phyloP scores from a whole-genome alignment of 2,329 filamentous ascomycete genomes.

The Aulographum hederae region DNA sequence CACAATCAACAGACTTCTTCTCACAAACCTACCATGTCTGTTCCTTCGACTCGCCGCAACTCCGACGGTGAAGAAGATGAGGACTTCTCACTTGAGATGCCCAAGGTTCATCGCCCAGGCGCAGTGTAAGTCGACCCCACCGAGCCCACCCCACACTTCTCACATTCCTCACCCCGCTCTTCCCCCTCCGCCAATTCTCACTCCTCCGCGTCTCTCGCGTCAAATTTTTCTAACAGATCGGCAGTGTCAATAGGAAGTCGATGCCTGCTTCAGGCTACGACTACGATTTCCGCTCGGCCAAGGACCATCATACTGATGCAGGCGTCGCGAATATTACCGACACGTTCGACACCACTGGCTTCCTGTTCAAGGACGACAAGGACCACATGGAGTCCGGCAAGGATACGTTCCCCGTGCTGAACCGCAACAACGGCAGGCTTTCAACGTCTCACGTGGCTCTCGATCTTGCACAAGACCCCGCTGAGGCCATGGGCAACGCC shows the following conservation, averaged over 20 bases:
- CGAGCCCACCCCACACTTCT: background rate
- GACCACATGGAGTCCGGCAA: constrained; percentile 57
- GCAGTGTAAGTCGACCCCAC: constrained; percentile 14
- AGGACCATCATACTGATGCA: constrained; percentile 46
- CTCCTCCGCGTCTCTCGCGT: constrained; percentile 6
- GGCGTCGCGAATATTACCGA: constrained; percentile 28
- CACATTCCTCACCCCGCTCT: constrained; percentile 2
- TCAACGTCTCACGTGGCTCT: too few relatives aligned
- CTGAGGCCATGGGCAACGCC: too few relatives aligned
- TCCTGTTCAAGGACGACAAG: constrained; percentile 55
- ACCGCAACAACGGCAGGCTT: constrained; percentile 46
- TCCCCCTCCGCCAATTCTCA: constrained; percentile 12
- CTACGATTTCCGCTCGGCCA: too few relatives aligned
- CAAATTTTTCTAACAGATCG: constrained; percentile 9
- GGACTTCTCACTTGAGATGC: constrained; percentile 31
- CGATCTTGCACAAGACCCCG: too few relatives aligned
- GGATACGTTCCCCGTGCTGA: constrained; percentile 74
- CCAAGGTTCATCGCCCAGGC: constrained; percentile 11
- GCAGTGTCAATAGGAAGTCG: constrained; percentile 74
- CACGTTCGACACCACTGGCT: constrained; percentile 42
- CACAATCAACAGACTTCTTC: constrained; percentile 34
- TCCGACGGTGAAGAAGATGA: constrained; percentile 79
- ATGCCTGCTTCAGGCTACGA: too few relatives aligned
- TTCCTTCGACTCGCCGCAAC: constrained; percentile 72
- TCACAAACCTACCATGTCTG: constrained; percentile 60